Evolutionary conservation across 2,329 filamentous ascomycete genomes (phyloP).

Genomic region (Ophiostoma populinum): DNA sequence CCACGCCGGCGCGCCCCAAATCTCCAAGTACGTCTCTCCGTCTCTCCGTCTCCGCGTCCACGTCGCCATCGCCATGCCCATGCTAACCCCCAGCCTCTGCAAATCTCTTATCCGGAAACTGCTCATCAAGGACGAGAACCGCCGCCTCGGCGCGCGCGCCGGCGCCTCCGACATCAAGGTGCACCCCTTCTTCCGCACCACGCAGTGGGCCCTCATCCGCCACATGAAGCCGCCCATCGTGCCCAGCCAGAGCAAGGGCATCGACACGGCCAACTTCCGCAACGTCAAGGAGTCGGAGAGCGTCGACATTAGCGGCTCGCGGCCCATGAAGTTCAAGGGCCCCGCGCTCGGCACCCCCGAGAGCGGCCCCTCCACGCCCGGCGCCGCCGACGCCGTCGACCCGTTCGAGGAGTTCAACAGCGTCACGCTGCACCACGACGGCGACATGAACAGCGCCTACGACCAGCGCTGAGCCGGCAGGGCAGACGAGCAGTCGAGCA

Average conservation of each 20-base stretch:
- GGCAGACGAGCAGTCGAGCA: neutral
- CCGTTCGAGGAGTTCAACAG: conserved; percentile 99
- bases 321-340: conserved; percentile 33
- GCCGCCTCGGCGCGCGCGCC: conserved; percentile 79
- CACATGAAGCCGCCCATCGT: conserved; percentile 98
- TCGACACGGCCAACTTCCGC: conserved; percentile 92
- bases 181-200: conserved; percentile 89
- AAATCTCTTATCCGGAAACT: conserved; percentile 94
- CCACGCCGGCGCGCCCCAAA: conserved; percentile 62
- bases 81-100: conserved; percentile 48
- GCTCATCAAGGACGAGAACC: conserved; percentile 93
- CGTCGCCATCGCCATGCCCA: neutral
- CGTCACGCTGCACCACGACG: conserved; percentile 91
- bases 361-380: conserved; percentile 70
- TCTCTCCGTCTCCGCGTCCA: neutral
- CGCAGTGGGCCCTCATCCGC: conserved; percentile 89
- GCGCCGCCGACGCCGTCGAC: conserved; percentile 59
- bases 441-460: conserved; percentile 45
- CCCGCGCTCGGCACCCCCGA: conserved; percentile 61
- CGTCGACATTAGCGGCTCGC: conserved; percentile 60
- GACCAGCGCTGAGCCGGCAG: conserved; percentile 9
- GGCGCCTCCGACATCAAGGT: conserved; percentile 93
- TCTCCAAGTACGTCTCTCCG: conserved; percentile 61
- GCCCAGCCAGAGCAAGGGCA: conserved; percentile 72
- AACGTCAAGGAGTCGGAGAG: conserved; percentile 96